Conservation (phyloP, 2,329 filamentous ascomycete genomes). For the Didymella glomerata region DNA sequence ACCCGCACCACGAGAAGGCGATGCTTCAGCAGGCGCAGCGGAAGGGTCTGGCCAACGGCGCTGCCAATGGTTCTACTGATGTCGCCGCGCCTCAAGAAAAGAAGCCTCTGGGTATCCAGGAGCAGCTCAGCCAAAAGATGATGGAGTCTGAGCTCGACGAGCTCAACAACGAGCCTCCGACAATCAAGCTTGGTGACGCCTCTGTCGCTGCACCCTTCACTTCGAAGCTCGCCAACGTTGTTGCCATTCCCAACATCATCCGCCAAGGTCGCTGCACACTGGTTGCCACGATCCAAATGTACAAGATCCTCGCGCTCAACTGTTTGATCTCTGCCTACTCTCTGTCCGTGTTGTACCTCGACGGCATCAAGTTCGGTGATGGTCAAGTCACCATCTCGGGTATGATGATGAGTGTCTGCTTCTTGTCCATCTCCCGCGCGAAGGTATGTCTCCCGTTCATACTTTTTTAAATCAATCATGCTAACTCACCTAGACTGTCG, state of each 20-base stretch:
- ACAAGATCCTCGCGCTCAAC: conserved; percentile 98
- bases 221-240: conserved; percentile 94
- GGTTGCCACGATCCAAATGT: conserved; percentile 99
- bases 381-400: conserved; percentile 98
- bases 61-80: conserved; percentile 35
- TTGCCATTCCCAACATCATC: conserved; percentile 98
- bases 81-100: conserved; percentile 44
- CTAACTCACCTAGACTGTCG: conserved; percentile 71
- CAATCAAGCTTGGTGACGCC: conserved; percentile 95
- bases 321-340: conserved; percentile 98
- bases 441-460: conserved; percentile 62
- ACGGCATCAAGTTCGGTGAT: conserved; percentile 99
- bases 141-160: conserved; percentile 84
- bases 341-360: conserved; percentile 92
- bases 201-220: conserved; percentile 98
- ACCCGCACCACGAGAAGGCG: conserved; percentile 94
- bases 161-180: conserved; percentile 83
- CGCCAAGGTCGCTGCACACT: conserved; percentile 96
- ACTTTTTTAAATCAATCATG: not conserved
- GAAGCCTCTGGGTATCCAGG: conserved; percentile 76
- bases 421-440: conserved; percentile 96
- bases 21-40: conserved; percentile 83
- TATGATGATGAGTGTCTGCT: conserved; percentile 99
- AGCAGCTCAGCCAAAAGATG: conserved; percentile 83
- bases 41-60: conserved; percentile 69